These are phyloP conservation scores for Aspergillus bertholletiae DNA, from an alignment of 495 filamentous ascomycete genomes.

Conservation along the genomic window DNA sequence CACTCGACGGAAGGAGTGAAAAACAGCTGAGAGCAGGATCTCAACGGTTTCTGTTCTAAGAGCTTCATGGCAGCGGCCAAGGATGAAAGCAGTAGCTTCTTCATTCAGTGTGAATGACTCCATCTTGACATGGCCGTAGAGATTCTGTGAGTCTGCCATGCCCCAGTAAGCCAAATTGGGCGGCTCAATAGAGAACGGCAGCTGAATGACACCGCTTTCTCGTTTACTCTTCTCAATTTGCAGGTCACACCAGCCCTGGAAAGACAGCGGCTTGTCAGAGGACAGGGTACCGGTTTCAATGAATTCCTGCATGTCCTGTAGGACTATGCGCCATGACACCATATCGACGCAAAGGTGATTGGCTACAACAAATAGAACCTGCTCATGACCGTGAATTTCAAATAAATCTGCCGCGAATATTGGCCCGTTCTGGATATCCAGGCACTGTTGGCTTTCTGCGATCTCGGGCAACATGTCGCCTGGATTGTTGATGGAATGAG, in stretches of 20 bases:
- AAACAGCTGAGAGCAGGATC: slow-evolving; percentile 46
- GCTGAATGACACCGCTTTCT: slow-evolving; percentile 11
- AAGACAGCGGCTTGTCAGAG: slow-evolving; percentile 49
- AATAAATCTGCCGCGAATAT: slow-evolving; percentile 48
- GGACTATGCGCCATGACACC: slow-evolving; percentile 66
- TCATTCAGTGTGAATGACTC: slow-evolving; percentile 42
- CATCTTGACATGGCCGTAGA: slow-evolving; percentile 45
- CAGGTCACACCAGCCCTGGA: slow-evolving; percentile 59
- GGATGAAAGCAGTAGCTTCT: slow-evolving; percentile 39
- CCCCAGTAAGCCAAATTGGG: slow-evolving; percentile 50
- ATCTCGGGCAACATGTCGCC: slow-evolving; percentile 30
- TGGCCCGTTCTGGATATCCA: slow-evolving; percentile 42
- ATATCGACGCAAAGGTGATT: slow-evolving; percentile 70
- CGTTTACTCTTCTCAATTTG: slow-evolving; percentile 38
- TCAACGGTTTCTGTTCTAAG: slow-evolving; percentile 53
- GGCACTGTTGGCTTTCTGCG: slow-evolving; percentile 35
- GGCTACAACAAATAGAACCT: slow-evolving; percentile 60
- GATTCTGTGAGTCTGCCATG: slow-evolving; percentile 43
- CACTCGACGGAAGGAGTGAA: slow-evolving; percentile 44
- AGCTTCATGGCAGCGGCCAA: slow-evolving; percentile 38
- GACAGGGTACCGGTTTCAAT: slow-evolving; percentile 40
- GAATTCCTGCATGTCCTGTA: slow-evolving; percentile 63
- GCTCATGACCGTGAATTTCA: slow-evolving; percentile 46
- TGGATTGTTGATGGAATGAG: slow-evolving; percentile 26
- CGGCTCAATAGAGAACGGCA: slow-evolving; percentile 34